Percentiles rank a stretch among this genome's conserved stretches.
Conservation (phyloP, 805 yeast species). For the Starmerella vaccinii region DNA sequence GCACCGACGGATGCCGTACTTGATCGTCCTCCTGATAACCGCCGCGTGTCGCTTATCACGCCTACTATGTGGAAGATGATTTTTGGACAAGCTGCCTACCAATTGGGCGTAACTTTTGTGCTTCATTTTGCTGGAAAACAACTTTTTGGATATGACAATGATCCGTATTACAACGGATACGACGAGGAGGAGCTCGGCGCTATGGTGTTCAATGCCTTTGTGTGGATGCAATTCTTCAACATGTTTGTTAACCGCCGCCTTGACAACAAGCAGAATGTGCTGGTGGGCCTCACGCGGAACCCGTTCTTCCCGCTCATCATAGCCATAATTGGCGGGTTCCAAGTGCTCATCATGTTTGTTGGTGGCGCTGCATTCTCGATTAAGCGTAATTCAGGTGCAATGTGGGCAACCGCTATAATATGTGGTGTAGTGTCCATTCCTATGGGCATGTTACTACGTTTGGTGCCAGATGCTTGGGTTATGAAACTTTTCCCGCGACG, state of each 20-base stretch:
- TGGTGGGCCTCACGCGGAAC: conserved; percentile 71
- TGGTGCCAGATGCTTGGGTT: conserved; percentile 73
- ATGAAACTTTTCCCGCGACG: conserved; percentile 54
- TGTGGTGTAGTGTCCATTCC: conserved; percentile 79
- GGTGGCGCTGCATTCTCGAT: conserved; percentile 95
- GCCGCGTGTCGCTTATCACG: conserved; percentile 67
- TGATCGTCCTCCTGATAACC: conserved; percentile 73
- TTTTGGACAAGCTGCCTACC: conserved; percentile 70
- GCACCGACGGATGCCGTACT: conserved; percentile 79
- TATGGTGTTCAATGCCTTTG: conserved; percentile 89
- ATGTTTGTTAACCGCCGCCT: conserved; percentile 81
- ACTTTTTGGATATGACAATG: conserved; percentile 38
- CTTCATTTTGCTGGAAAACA: conserved; percentile 68
- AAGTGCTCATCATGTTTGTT: conserved; percentile 83
- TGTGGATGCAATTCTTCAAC: conserved; percentile 95
- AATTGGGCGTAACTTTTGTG: conserved; percentile 66
- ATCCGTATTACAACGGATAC: conserved; percentile 25
- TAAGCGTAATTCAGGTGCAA: conserved; percentile 63
- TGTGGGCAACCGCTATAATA: conserved; percentile 82
- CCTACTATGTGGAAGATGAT: conserved; percentile 99
- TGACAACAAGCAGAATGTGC: conserved; percentile 75
- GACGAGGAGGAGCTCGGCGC: conserved; percentile 57
- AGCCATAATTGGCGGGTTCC: conserved; percentile 67
- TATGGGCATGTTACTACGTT: conserved; percentile 62
- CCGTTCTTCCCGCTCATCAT: conserved; percentile 70